A percentile compares a stretch with the other conserved stretches of the same genome.
These are phyloP conservation scores for Sugiyamaella boreocaroliniensis DNA, from an alignment of 805 yeast species.

Conservation along the genomic window DNA sequence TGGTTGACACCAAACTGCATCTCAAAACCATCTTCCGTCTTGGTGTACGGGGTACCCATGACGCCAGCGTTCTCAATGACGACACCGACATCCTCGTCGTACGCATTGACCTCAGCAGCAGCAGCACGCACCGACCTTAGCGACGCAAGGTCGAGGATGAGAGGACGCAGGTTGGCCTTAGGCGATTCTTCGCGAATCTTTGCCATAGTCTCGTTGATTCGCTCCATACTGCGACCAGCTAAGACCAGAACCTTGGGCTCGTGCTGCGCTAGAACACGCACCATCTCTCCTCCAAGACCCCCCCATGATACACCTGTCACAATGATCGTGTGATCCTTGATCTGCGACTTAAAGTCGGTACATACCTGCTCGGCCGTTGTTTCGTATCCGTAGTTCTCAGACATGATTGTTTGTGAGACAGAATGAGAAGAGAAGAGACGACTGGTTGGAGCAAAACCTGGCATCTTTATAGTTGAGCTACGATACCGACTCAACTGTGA, in stretches of 20 bases:
- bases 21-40: conserved; percentile 67
- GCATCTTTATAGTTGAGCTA: too few relatives aligned
- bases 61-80: conserved; percentile 75
- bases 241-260: conserved; percentile 7
- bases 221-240: conserved; percentile 4
- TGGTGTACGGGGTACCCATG: conserved; percentile 61
- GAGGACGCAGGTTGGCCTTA: conserved; percentile 2
- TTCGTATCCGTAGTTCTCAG: not conserved
- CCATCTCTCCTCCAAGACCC: conserved; percentile 15
- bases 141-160: conserved; percentile 13
- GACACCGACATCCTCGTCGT: conserved; percentile 40
- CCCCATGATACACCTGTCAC: conserved; percentile 13
- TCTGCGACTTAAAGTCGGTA: not conserved
- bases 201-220: conserved; percentile 6
- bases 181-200: conserved; percentile 7
- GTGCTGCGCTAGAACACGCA: conserved; percentile 4
- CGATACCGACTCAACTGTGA: too few relatives aligned
- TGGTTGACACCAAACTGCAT: conserved; percentile 75
- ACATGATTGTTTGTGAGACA: not conserved
- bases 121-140: conserved; percentile 11
- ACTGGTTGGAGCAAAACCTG: too few relatives aligned
- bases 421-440: too few relatives aligned
- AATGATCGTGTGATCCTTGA: conserved; percentile 5
- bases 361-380: conserved; percentile 8
- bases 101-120: conserved; percentile 12